Evolutionary conservation across 1,284 basidiomycete species (phyloP), one percentile per base, ranked within the genome.

Genomic region (Porogramme epimiltina): DNA sequence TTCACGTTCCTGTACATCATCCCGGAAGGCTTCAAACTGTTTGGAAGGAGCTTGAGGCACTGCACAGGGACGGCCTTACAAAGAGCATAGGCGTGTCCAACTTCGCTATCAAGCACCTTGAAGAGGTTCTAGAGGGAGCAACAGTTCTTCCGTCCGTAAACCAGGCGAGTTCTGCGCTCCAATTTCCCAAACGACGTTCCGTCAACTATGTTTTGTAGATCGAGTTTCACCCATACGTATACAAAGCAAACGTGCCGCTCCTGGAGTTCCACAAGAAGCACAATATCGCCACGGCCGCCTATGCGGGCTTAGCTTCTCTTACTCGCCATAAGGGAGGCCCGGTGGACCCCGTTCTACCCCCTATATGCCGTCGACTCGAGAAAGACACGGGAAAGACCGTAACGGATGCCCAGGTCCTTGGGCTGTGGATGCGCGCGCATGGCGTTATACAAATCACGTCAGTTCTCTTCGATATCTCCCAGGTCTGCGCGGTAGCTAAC

Each of bases 41-140:
- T 45, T 95, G 92, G 92, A 78, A 78, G 56, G 77, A 78, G 11
- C 78, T 94, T 77, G 90, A 93, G 65, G 80, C 77, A 40, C 70
- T 87, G 45, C 78, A 89, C 68, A 70, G 71, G 43, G 82, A 82
- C 41, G 89, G 89, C 1, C 70, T 92, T 41, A 74, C 89, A 34
- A 87, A 79, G 68, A 85, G 83, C 36, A 90, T 95, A 52, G 93
- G 93, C 1, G 91, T 96, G 16, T 91, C 87, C 47, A 95, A 95
- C 73, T 94, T 88, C 69, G 78, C 75, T 16, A 75, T 85, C 18
- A 72, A 81, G 53, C 78, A 94, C 59, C 69, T 95, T 37, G 69
- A 84, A 53, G 79, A 80, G 45, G 72, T 93, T 24, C 75, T 79
- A 26, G 37, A 40, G n/a, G 42, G 19, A 15, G 45, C 31, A 20